phyloP scores from a whole-genome alignment of 2,329 filamentous ascomycete species.

The Phialophora chinensis region DNA sequence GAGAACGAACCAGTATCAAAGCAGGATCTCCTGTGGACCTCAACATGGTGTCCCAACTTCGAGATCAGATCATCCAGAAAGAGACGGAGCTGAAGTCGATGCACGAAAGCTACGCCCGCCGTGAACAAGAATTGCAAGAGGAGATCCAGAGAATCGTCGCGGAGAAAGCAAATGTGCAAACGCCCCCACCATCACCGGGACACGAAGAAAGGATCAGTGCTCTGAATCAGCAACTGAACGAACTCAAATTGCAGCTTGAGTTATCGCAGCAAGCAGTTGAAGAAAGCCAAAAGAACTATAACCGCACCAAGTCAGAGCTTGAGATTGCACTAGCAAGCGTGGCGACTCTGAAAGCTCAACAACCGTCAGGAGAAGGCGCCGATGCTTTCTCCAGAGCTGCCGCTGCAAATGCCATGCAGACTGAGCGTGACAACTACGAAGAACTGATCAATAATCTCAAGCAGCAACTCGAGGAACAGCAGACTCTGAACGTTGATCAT shows the following conservation, averaged over 20 bases:
- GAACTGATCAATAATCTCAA: slow-evolving; percentile 68
- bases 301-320: slow-evolving; percentile 73
- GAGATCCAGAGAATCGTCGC: slow-evolving; percentile 73
- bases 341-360: slow-evolving; percentile 50
- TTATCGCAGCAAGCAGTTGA: slow-evolving; percentile 72
- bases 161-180: slow-evolving; percentile 51
- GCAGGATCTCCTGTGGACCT: slow-evolving; percentile 83
- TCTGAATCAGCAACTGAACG: slow-evolving; percentile 72
- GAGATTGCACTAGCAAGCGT: slow-evolving; percentile 68
- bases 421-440: slow-evolving; percentile 63
- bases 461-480: slow-evolving; percentile 80
- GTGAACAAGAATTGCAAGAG: slow-evolving; percentile 74
- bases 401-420: slow-evolving; percentile 55
- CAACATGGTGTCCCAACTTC: slow-evolving; percentile 83
- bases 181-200: slow-evolving; percentile 41
- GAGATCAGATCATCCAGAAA: slow-evolving; percentile 84
- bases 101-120: slow-evolving; percentile 71
- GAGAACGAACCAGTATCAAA: slow-evolving; percentile 89
- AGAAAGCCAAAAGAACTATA: slow-evolving; percentile 73
- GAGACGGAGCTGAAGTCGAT: slow-evolving; percentile 79
- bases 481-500: slow-evolving; percentile 72
- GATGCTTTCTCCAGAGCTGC: slow-evolving; percentile 39
- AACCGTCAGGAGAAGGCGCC: slow-evolving; percentile 42
- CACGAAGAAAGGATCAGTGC: slow-evolving; percentile 58
- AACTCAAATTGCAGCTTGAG: slow-evolving; percentile 79